Conservation (phyloP, 2,329 filamentous ascomycete species). For the Sporothrix curviconia region DNA sequence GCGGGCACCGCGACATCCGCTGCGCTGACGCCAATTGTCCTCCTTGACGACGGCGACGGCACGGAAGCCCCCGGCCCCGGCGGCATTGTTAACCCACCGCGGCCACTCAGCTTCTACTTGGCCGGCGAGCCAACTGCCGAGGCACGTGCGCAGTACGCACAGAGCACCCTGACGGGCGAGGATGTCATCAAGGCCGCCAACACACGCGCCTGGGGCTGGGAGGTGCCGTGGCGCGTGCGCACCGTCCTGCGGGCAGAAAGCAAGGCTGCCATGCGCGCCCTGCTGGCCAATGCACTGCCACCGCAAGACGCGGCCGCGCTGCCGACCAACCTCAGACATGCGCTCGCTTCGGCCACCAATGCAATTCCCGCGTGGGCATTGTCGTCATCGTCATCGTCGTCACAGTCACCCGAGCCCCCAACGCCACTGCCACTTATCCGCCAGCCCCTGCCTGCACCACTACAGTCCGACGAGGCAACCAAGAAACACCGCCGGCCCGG, state of each 20-base stretch:
- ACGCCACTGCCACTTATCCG: background rate
- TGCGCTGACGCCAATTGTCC: conserved; percentile 33
- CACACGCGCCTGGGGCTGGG: conserved; percentile 47
- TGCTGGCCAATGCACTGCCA: conserved; percentile 16
- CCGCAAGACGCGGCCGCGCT: background rate
- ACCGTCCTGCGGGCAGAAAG: conserved; percentile 34
- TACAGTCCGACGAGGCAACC: too few species aligned
- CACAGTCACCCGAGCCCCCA: conserved; percentile 7
- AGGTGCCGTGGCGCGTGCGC: conserved; percentile 53
- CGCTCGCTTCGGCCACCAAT: conserved; percentile 11
- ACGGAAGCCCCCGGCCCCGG: conserved; percentile 31
- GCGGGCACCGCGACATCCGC: background rate
- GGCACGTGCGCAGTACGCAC: conserved; percentile 34
- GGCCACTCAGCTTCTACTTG: conserved; percentile 46
- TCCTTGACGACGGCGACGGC: conserved; percentile 37
- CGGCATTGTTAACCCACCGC: conserved; percentile 32
- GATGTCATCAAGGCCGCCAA: conserved; percentile 39
- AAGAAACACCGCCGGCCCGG: conserved; percentile 40
- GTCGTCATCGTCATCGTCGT: background rate
- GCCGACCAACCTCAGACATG: background rate
- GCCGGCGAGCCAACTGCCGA: conserved; percentile 31
- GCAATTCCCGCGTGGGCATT: conserved; percentile 14
- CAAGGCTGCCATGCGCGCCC: conserved; percentile 15
- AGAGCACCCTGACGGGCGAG: conserved; percentile 46
- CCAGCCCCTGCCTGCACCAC: too few species aligned